Evolutionary conservation across 2,329 filamentous ascomycete species (phyloP).

Genomic region (Colletotrichum phormii): DNA sequence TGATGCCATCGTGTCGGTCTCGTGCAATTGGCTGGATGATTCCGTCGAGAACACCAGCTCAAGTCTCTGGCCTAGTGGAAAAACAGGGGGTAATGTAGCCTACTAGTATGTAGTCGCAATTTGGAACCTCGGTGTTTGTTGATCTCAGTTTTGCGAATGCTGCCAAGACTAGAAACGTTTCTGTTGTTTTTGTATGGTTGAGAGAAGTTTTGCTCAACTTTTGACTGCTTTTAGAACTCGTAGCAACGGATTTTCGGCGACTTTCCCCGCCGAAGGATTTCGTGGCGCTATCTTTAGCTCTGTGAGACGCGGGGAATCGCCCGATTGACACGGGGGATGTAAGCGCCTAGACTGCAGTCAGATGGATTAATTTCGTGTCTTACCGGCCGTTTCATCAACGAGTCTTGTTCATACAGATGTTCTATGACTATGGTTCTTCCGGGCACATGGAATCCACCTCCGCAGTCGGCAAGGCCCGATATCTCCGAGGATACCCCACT

Average conservation of each 20-base stretch:
- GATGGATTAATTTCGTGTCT: no score
- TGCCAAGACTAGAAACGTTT: no score
- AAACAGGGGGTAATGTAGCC: not conserved
- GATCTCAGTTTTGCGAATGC: not conserved
- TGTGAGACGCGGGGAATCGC: not conserved
- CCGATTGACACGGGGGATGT: constrained; percentile 30
- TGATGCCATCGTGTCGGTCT: constrained; percentile 37
- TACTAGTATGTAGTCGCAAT: no score
- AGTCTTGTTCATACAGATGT: no score
- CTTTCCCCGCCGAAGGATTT: not conserved
- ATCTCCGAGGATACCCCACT: not conserved
- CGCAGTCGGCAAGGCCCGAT: not conserved
- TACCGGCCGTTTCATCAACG: no score
- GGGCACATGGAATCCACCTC: not conserved
- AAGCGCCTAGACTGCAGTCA: not conserved
- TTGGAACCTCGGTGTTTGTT: no score
- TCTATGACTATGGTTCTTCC: no score
- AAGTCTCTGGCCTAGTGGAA: no score
- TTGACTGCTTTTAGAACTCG: not conserved
- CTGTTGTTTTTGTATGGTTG: not conserved
- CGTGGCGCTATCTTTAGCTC: not conserved
- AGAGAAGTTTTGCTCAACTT: not conserved
- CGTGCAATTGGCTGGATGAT: not conserved
- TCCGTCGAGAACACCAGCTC: no score
- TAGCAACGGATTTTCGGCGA: not conserved